Conservation (phyloP, 495 filamentous ascomycete genomes). For the Oidiodendron maius region DNA sequence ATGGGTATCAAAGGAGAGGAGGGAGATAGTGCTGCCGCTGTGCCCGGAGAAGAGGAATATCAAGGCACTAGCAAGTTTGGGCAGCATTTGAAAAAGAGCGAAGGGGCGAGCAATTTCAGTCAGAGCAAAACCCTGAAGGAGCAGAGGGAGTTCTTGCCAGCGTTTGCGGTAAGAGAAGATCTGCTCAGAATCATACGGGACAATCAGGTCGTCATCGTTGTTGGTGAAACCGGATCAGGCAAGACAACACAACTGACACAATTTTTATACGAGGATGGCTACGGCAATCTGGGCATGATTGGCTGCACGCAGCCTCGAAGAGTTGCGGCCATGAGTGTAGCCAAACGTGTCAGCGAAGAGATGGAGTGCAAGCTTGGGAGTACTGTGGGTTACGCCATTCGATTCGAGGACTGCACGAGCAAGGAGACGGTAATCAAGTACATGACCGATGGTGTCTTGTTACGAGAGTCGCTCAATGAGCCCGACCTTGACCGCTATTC, state of each 20-base stretch:
- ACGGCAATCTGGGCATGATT: constrained; percentile 80
- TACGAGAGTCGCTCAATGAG: constrained; percentile 89
- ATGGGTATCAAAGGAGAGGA: constrained; percentile 96
- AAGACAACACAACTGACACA: constrained; percentile 97
- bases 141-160: constrained; percentile 89
- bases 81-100: constrained; percentile 81
- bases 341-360: constrained; percentile 96
- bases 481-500: constrained; percentile 94
- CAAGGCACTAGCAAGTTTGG: constrained; percentile 75
- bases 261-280: constrained; percentile 91
- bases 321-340: constrained; percentile 98
- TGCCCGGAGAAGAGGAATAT: constrained; percentile 66
- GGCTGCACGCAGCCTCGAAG: constrained; percentile 92
- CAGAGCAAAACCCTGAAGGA: constrained; percentile 86
- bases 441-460: constrained; percentile 96
- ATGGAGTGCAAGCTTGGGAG: constrained; percentile 95
- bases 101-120: constrained; percentile 87
- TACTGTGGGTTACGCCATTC: constrained; percentile 92
- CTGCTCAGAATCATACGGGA: constrained; percentile 90
- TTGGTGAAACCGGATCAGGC: constrained; percentile 93
- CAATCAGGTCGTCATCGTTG: constrained; percentile 94
- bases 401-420: constrained; percentile 97
- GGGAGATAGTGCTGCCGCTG: constrained; percentile 76
- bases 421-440: constrained; percentile 96
- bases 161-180: constrained; percentile 96